Base-by-base conservation (phyloP, 768 basidiomycete genomes). In the Suillus fuscotomentosus region DNA sequence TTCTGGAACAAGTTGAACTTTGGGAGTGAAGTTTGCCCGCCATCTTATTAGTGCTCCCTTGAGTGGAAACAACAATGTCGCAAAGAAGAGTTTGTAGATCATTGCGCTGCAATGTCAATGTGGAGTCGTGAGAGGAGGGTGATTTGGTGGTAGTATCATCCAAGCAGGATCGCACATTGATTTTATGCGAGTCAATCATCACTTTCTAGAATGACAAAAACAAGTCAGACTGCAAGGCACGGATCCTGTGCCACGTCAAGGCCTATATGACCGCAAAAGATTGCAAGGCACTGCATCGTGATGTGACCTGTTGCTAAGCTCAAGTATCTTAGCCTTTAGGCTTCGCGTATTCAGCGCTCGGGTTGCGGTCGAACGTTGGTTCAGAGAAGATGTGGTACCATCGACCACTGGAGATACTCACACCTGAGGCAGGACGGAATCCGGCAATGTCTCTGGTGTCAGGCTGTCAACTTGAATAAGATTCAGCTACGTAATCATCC, bases 11-110 rank as follows among this genome's bases (percentile, higher is more conserved):
- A 43, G 27, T 13, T 17, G n/a, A 10, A 17, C 17, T 14, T 50
- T 31, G 20, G 61, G 54, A 62, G 27, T 62, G 53, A 55, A 62
- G 54, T 59, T 57, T 20, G 61, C 61, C 13, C 54, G 20, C 36
- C 54, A 59, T 48, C 61, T 51, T 36, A 62, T 36, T n/a, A 62
- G 50, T 24, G 48, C 61, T 59, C 47, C 61, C 22, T 51, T 62
- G 2, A 36, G 53, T 24, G 61, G 61, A 34, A 38, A 62, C n/a
- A 36, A 10, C 27, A 61, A 31, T 11, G 42, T 24, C 42, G 27
- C 60, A 34, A 60, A 36, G 13, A 60, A 48, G 27, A 31, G 27
- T 17, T 0, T 5, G 9, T 34, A 53, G 9, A 34, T 34, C 51
- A 53, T 53, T 53, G 17, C 27, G 51, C 31, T 53, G 17, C 17